A percentile compares a stretch with the other conserved stretches of the same genome.
Evolutionary conservation across 1,284 basidiomycete genomes (phyloP).

Genomic region (Pseudozyma flocculosa): DNA sequence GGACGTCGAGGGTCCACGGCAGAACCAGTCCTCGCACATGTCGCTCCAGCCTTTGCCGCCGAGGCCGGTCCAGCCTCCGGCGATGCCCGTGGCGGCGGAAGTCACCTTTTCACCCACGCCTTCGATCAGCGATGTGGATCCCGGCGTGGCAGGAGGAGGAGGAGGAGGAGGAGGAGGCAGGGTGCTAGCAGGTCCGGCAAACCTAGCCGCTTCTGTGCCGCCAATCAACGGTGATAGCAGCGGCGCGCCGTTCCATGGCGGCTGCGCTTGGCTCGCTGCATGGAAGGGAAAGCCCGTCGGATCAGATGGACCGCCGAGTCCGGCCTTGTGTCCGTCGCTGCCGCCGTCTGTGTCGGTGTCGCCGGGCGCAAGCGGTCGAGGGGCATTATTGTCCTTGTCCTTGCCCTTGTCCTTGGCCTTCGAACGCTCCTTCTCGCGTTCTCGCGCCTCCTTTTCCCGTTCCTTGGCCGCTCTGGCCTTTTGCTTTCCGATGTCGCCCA

Average conservation of each 20-base stretch:
- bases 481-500: conserved; percentile 40
- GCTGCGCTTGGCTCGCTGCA: conserved; percentile 8
- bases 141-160: not conserved
- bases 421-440: conserved; percentile 26
- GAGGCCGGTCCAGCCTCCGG: conserved; percentile 14
- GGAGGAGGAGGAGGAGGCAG: too few relatives aligned
- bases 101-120: not conserved
- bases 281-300: conserved; percentile 1
- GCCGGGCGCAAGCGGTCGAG: too few relatives aligned
- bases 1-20: conserved; percentile 32
- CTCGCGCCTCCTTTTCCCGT: conserved; percentile 7
- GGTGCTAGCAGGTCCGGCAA: conserved; percentile 1
- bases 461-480: conserved; percentile 29
- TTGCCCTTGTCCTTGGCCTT: conserved; percentile 34
- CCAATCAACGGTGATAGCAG: conserved; percentile 27
- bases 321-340: too few relatives aligned
- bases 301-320: not conserved
- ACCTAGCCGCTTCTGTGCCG: conserved; percentile 15
- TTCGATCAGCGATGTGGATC: not conserved
- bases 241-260: conserved; percentile 10
- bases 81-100: not conserved
- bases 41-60: conserved; percentile 57
- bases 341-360: not conserved
- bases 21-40: conserved; percentile 59
- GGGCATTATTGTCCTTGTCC: conserved; percentile 25